Conservation (phyloP, 176 grass and related monocot species). For the Melocanna baccifera region DNA sequence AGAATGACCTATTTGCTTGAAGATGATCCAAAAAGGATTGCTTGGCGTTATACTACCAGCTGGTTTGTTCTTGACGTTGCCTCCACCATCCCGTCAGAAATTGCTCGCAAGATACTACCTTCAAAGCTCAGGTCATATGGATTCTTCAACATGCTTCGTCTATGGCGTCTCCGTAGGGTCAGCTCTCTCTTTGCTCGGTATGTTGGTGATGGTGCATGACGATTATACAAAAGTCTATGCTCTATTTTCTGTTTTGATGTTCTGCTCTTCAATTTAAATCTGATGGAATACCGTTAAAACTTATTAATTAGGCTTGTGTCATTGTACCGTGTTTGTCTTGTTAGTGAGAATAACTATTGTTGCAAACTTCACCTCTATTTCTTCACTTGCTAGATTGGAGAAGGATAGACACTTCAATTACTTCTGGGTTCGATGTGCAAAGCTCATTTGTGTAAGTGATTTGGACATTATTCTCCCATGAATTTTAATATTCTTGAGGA, state of each 20-base stretch:
- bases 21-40: slow-evolving; percentile 63
- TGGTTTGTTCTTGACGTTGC: slow-evolving; percentile 86
- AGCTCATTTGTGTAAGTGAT: slow-evolving; percentile 86
- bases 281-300: background rate
- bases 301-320: background rate
- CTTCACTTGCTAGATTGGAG: slow-evolving; percentile 63
- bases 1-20: slow-evolving; percentile 64
- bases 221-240: background rate
- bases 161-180: slow-evolving; percentile 96
- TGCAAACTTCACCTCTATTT: slow-evolving; percentile 9
- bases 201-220: background rate
- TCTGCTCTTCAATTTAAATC: background rate
- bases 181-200: slow-evolving; percentile 95
- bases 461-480: background rate
- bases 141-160: slow-evolving; percentile 94
- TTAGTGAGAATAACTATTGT: background rate
- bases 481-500: background rate
- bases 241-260: background rate
- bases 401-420: slow-evolving; percentile 94
- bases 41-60: slow-evolving; percentile 63
- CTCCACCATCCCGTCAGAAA: slow-evolving; percentile 74
- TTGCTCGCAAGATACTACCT: slow-evolving; percentile 66
- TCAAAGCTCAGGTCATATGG: slow-evolving; percentile 62
- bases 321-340: background rate
- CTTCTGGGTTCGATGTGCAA: slow-evolving; percentile 96